These are phyloP conservation scores for Ustilago hordei DNA, from an alignment of 1,284 basidiomycete genomes.

Conservation along the genomic window DNA sequence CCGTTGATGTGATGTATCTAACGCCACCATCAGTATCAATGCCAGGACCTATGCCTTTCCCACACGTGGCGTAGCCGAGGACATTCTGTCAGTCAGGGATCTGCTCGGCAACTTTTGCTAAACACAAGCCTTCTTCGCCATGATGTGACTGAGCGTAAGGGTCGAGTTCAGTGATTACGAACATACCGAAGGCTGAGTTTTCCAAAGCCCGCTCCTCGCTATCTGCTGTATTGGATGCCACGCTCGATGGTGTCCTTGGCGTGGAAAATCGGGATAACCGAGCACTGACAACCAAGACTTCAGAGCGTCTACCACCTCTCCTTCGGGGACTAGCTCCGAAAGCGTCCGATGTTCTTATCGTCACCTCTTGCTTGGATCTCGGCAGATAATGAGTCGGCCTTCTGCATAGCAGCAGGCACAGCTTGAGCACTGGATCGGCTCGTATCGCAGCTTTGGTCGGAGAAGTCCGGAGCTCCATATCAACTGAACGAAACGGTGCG, in stretches of 20 bases:
- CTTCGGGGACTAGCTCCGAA: not conserved
- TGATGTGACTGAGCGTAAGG: not conserved
- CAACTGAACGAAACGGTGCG: not conserved
- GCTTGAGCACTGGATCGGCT: not conserved
- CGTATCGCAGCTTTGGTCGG: not conserved
- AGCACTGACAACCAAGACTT: not conserved
- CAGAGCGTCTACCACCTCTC: not conserved
- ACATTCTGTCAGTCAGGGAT: conserved; percentile 3
- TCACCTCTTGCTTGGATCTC: not conserved
- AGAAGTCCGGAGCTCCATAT: not conserved
- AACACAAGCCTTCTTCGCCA: not conserved
- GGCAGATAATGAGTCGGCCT: not conserved
- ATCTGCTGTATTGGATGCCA: not conserved
- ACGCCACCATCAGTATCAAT: not conserved
- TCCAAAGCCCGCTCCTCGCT: not conserved
- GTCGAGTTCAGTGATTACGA: not conserved
- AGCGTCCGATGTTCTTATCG: not conserved
- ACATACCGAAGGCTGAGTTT: not conserved
- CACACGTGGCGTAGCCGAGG: conserved; percentile 25
- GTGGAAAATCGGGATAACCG: not conserved
- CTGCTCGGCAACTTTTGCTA: not conserved
- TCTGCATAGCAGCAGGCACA: not conserved
- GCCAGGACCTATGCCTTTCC: conserved; percentile 10
- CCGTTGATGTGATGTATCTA: not conserved
- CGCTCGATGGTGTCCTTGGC: conserved; percentile 3